Evolutionary conservation across 805 yeast species (phyloP), one percentile per base, ranked within the genome.

Genomic region (Lipomyces yamadae): DNA sequence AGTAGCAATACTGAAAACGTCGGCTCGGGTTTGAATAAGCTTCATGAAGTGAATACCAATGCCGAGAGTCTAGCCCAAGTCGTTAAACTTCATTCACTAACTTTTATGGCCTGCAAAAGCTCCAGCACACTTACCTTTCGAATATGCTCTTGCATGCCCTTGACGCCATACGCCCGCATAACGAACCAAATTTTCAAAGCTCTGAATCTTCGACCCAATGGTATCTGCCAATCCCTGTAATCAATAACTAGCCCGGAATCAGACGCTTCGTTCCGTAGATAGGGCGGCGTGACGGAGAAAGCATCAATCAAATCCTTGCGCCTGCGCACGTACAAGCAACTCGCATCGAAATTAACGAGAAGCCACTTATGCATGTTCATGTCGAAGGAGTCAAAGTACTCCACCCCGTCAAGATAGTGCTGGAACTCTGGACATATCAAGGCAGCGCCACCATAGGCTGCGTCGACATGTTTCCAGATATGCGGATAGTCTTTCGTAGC

Each of bases 311-410:
- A 67, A 48, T 69, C 61, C 24, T 50, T 39, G 13, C 74, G 71
- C 10, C 60, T 53, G 33, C 70, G 69, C 24, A 72, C 65, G 54
- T 58, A 72, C 61, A 72, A n/a, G 59, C 73, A 71, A 48, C 69
- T 62, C 35, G 72, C 71, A 52, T 72, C 74, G 42, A 72, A 71
- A 62, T 71, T 71, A 34, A 71, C 73, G 15, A 72, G 67, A 35
- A 72, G 64, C 73, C 74, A 71, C 33, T 72, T 72, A 61, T 72
- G 74, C 74, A 72, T 69, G 63, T 72, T 72, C 65, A 72, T 55
- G 56, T 71, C 72, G 50, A 72, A 72, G 58, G 74, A 72, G 64
- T 72, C 74, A 63, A 58, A 70, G 32, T 56, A 67, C 4, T 59
- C 68, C 10, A 64, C 61, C 11, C 73, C 74, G 8, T 56, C 64